These are phyloP conservation scores for Aspergillus bridgeri DNA, from an alignment of 495 filamentous ascomycete species.

Conservation along the genomic window DNA sequence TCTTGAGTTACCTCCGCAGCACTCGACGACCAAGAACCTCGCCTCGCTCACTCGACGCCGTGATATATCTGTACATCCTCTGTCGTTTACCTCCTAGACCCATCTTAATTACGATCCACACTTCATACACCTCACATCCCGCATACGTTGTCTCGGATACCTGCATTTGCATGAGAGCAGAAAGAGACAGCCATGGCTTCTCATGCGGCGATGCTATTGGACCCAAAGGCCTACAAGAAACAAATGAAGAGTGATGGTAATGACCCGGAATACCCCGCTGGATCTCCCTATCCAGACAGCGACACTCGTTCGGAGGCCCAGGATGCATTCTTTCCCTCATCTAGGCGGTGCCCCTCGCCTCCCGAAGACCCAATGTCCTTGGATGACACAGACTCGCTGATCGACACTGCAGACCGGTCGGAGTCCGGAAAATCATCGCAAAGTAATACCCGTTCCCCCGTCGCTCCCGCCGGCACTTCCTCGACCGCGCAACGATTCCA, in stretches of 20 bases:
- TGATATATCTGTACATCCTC: neutral
- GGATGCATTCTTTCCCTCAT: conserved; percentile 4
- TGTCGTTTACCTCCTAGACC: neutral
- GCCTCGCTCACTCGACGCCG: neutral
- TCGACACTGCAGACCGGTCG: conserved; percentile 20
- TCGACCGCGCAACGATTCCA: conserved; percentile 23
- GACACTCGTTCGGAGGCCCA: conserved; percentile 2
- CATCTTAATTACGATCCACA: neutral
- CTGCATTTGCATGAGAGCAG: conserved; percentile 6
- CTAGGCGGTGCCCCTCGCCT: conserved; percentile 13
- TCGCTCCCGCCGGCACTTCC: conserved; percentile 28
- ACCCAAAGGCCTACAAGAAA: conserved; percentile 39
- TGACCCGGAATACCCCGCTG: conserved; percentile 9
- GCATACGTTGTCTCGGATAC: conserved; percentile 10
- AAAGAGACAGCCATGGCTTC: conserved; percentile 35
- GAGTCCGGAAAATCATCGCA: conserved; percentile 13
- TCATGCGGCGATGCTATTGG: conserved; percentile 41
- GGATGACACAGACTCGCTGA: conserved; percentile 24
- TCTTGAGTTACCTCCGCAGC: neutral
- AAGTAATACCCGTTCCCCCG: conserved; percentile 9
- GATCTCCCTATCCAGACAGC: neutral
- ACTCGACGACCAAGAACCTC: neutral
- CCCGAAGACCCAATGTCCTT: conserved; percentile 15
- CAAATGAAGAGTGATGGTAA: conserved; percentile 35
- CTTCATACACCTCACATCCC: neutral